A percentile compares a stretch with the other conserved stretches of the same genome.
phyloP scores from a whole-genome alignment of 169 alveolate species.

The Cryptosporidium sp. region DNA sequence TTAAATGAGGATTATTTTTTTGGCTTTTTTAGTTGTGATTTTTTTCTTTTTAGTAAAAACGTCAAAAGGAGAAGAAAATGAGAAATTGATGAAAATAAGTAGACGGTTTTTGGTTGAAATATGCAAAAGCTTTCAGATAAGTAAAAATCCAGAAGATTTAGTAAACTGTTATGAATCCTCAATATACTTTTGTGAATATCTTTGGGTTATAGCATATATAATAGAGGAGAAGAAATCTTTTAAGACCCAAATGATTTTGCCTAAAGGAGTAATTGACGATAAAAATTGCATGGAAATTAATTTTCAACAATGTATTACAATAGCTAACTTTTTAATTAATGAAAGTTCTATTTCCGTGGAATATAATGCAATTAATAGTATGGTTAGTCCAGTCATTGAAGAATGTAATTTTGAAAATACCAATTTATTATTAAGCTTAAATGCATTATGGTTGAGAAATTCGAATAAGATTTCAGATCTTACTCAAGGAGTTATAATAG shows the following conservation, averaged over 20 bases:
- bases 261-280: neutral
- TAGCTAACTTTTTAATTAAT: neutral
- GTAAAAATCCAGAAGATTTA: neutral
- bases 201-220: slow-evolving; percentile 43
- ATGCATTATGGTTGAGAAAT: slow-evolving; percentile 36
- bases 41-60: neutral
- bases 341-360: slow-evolving; percentile 5
- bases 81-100: neutral
- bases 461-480: neutral
- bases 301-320: slow-evolving; percentile 50
- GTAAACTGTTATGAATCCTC: slow-evolving; percentile 23
- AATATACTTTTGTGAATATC: slow-evolving; percentile 48
- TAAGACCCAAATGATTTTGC: slow-evolving; percentile 19
- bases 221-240: slow-evolving; percentile 4
- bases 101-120: slow-evolving; percentile 6
- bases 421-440: neutral
- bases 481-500: slow-evolving; percentile 16
- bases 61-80: neutral
- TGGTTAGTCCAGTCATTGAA: slow-evolving; percentile 2
- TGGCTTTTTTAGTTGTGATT: neutral
- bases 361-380: neutral
- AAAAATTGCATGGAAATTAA: slow-evolving; percentile 18
- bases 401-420: slow-evolving; percentile 12
- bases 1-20: neutral
- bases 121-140: neutral